Base-by-base conservation (phyloP, 179 eudicot species). In the Patellifolia procumbens region DNA sequence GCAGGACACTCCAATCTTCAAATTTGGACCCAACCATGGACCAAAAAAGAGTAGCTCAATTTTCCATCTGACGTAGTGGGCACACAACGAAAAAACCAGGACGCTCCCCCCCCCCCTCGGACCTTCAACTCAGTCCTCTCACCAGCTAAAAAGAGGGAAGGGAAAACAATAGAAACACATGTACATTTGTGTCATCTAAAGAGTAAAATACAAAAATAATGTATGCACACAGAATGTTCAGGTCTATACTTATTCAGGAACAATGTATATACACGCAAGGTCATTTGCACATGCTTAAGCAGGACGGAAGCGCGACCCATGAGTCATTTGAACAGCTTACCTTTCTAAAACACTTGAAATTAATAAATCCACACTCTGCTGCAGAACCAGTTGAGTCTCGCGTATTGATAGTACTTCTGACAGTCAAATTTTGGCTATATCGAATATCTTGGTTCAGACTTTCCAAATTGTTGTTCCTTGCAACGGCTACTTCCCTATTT, bases 291-390 rank as follows among this genome's bases (percentile, higher is more conserved):
- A 29, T 20, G 19, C 35, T 31, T 42, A 24, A 52, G 52, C 48
- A 80, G 60, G 31, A 53, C 70, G 28, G 37, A 37, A 3, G 45
- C 20, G 26, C 22, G 59, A 70, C 8, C 35, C 60, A 52, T 28
- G 59, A 70, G 15, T 35, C 60, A 52, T 28, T 63, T 15, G 19
- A 12, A n/a, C 26, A 52, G 58, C 49, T 79, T 76, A 93, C 99
- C 98, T 93, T 96, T 79, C 87, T 90, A 79, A 96, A 96, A 51
- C 92, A 87, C 85, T 96, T 96, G 81, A 96, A 96, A 82, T 96
- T 91, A 68, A 87, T 28, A 48, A 87, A 86, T 62, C 74, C 83
- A 62, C 68, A 76, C 43, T 84, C 77, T 6, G 76, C 65, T 16
- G 65, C 76, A 78, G 84, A 82, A 78, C 17, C 75, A 61, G 64